These are phyloP conservation scores for Piper betle DNA, from an alignment of 164 flowering plant genomes.

Conservation along the genomic window DNA sequence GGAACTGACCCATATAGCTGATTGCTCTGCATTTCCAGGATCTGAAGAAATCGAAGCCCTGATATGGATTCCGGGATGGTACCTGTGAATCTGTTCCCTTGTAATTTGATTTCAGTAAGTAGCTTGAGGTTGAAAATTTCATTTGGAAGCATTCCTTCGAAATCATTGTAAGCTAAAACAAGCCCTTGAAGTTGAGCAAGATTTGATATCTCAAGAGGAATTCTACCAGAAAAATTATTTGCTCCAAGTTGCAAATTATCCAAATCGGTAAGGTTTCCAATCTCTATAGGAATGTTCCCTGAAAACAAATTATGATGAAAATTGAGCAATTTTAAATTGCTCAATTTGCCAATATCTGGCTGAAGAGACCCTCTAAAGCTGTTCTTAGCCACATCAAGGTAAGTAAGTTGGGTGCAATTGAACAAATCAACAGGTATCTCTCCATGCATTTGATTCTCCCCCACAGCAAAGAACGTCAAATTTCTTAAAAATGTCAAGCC, in stretches of 20 bases:
- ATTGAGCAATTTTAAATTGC: conserved; percentile 15
- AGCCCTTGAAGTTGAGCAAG: conserved; percentile 58
- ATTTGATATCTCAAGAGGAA: conserved; percentile 39
- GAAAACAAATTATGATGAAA: conserved; percentile 22
- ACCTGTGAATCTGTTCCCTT: conserved; percentile 42
- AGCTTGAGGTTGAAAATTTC: conserved; percentile 30
- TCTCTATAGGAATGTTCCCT: conserved; percentile 37
- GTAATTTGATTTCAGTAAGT: conserved; percentile 33
- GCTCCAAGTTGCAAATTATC: conserved; percentile 15
- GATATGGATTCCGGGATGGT: conserved; percentile 41
- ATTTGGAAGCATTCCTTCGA: conserved; percentile 53
- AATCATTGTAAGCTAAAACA: conserved; percentile 24
- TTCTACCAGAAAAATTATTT: conserved; percentile 32
- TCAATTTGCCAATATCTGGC: conserved; percentile 28
- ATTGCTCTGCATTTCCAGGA: conserved; percentile 50
- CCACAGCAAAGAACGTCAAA: conserved; percentile 36
- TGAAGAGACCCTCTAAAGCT: conserved; percentile 31
- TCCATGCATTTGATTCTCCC: conserved; percentile 34
- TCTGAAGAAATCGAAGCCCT: conserved; percentile 38
- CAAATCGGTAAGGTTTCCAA: conserved; percentile 38
- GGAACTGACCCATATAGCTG: conserved; percentile 54
- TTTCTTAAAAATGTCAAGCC: conserved; percentile 38
- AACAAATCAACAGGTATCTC: conserved; percentile 56
- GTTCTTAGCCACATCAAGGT: conserved; percentile 26
- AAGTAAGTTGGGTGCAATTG: conserved; percentile 43